Percentiles rank a stretch among this genome's conserved stretches.
Conservation (phyloP, 176 grass and related monocot genomes). For the Aechmea fasciata region DNA sequence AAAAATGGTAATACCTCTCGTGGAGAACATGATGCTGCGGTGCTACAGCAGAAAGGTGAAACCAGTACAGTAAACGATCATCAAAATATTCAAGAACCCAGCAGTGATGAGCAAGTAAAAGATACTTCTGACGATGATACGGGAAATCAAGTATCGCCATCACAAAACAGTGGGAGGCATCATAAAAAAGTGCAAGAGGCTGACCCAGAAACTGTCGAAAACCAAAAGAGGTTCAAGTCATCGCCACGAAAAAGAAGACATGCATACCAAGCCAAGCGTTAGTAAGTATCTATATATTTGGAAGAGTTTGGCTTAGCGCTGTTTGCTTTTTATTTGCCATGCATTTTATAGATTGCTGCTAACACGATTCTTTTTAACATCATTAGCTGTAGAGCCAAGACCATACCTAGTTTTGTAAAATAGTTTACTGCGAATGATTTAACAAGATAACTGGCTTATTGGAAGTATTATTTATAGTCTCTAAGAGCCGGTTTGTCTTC, state of each 20-base stretch:
- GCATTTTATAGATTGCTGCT: slow-evolving; percentile 1
- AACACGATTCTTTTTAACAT: neutral
- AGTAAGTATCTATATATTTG: slow-evolving; percentile 32
- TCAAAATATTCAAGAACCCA: slow-evolving; percentile 11
- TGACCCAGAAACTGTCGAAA: slow-evolving; percentile 13
- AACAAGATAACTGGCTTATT: no score
- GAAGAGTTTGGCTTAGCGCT: neutral
- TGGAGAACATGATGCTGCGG: slow-evolving; percentile 6
- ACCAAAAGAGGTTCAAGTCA: slow-evolving; percentile 17
- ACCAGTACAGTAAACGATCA: slow-evolving; percentile 1
- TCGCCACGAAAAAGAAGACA: slow-evolving; percentile 23
- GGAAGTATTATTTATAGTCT: no score
- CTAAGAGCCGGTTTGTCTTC: no score
- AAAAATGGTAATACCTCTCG: slow-evolving; percentile 16
- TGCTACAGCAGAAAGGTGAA: slow-evolving; percentile 18
- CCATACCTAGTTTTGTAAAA: no score
- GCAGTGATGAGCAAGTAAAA: slow-evolving; percentile 26
- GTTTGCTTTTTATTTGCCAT: neutral
- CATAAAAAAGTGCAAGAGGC: slow-evolving; percentile 4
- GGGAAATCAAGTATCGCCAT: slow-evolving; percentile 16
- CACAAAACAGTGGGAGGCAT: slow-evolving; percentile 19
- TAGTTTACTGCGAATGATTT: no score
- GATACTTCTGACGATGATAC: slow-evolving; percentile 21
- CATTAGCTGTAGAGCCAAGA: no score
- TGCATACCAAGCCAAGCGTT: slow-evolving; percentile 17